Evolutionary conservation across 176 grass and related monocot genomes (phyloP).

Genomic region (Bonia amplexicaulis): DNA sequence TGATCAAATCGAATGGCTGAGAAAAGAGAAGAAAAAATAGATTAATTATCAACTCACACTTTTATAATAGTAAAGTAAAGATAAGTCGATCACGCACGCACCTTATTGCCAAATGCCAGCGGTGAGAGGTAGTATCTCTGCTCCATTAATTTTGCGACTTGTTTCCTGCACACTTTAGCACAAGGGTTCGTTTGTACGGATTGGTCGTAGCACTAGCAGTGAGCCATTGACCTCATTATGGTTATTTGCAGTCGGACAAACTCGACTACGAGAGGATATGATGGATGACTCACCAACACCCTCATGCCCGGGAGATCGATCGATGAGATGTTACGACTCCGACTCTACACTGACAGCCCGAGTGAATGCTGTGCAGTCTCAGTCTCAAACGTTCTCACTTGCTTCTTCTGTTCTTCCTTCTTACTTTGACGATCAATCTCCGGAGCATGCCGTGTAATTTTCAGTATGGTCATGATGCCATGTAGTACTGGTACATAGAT

Average conservation of each 20-base stretch:
- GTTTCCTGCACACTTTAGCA: not conserved
- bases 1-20: no score
- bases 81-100: no score
- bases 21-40: no score
- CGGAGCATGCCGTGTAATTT: no score
- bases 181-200: not conserved
- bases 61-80: no score
- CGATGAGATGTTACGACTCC: no score
- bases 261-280: constrained; percentile 52
- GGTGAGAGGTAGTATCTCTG: not conserved
- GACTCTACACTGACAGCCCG: not conserved
- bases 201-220: not conserved
- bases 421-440: no score
- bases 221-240: not conserved
- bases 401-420: not conserved
- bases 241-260: constrained; percentile 45
- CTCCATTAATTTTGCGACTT: not conserved
- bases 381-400: not conserved
- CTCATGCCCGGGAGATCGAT: not conserved
- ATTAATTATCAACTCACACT: no score
- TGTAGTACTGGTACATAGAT: no score
- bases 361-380: no score
- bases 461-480: no score
- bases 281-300: not conserved
- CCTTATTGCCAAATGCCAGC: not conserved